These are phyloP conservation scores for Crepidotus variabilis DNA, from an alignment of 768 basidiomycete genomes.

Conservation along the genomic window DNA sequence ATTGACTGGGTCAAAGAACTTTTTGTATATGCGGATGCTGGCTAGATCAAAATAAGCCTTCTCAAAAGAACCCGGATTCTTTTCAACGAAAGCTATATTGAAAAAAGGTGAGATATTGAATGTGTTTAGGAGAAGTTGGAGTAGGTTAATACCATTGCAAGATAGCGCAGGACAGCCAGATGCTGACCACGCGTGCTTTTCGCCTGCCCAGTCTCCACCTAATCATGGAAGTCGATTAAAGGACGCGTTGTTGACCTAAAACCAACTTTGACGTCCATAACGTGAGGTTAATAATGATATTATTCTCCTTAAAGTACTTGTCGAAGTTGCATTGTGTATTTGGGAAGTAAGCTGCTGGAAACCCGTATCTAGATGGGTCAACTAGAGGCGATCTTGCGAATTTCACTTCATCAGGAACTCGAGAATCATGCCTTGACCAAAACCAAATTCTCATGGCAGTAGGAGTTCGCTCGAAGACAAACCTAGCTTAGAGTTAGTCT, in stretches of 20 bases:
- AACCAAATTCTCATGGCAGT: slow-evolving; percentile 56
- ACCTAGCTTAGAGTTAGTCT: slow-evolving; percentile 25
- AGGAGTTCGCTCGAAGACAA: slow-evolving; percentile 35
- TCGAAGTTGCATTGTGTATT: slow-evolving; percentile 54
- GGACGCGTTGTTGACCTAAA: no score
- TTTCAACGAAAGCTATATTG: slow-evolving; percentile 49
- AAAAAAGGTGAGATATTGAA: background rate
- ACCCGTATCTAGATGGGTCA: slow-evolving; percentile 23
- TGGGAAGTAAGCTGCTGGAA: slow-evolving; percentile 54
- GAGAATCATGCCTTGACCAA: slow-evolving; percentile 43
- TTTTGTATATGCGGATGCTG: slow-evolving; percentile 1
- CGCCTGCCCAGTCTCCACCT: background rate
- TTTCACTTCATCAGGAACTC: slow-evolving; percentile 36
- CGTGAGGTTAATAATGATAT: slow-evolving; percentile 60
- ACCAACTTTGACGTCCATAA: no score
- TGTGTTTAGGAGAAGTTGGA: no score
- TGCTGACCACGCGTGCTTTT: background rate
- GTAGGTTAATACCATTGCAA: background rate
- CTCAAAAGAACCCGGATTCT: slow-evolving; percentile 56
- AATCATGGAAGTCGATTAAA: no score
- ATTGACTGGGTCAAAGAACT: no score
- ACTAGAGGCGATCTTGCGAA: background rate
- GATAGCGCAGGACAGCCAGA: background rate
- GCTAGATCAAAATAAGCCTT: slow-evolving; percentile 67
- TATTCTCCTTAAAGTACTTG: slow-evolving; percentile 49